phyloP scores from a whole-genome alignment of 176 grass and related monocot genomes.

The Avena eriantha region DNA sequence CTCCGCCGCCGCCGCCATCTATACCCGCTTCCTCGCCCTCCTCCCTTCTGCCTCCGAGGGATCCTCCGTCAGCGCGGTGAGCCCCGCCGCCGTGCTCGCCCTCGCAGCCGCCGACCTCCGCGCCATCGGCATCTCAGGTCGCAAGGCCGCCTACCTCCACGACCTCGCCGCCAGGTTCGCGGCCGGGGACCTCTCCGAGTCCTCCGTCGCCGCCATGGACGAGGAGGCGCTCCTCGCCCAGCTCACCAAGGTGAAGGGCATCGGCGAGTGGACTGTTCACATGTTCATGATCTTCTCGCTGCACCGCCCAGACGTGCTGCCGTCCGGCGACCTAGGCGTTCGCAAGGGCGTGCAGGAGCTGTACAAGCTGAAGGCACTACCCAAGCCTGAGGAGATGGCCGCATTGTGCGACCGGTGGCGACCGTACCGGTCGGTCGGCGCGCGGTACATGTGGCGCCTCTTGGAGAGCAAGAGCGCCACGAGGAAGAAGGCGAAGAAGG shows the following conservation, averaged over 20 bases:
- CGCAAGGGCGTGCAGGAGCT: constrained; percentile 75
- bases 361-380: constrained; percentile 55
- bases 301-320: constrained; percentile 72
- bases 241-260: constrained; percentile 58
- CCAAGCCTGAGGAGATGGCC: constrained; percentile 64
- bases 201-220: constrained; percentile 50
- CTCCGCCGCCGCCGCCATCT: constrained; percentile 59
- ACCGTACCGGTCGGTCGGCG: constrained; percentile 66
- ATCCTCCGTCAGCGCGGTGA: constrained; percentile 8
- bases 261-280: constrained; percentile 72
- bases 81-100: constrained; percentile 52
- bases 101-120: constrained; percentile 59
- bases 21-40: constrained; percentile 61
- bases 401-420: constrained; percentile 56
- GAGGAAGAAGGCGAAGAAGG: constrained; percentile 49
- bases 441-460: constrained; percentile 83
- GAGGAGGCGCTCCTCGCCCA: constrained; percentile 52
- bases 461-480: constrained; percentile 54
- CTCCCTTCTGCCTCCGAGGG: constrained; percentile 7
- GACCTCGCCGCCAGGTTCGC: constrained; percentile 55
- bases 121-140: constrained; percentile 63
- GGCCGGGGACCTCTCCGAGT: constrained; percentile 54
- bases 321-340: constrained; percentile 64
- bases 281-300: constrained; percentile 91
- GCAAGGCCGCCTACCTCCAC: constrained; percentile 65